A percentile compares a stretch with the other conserved stretches of the same genome.
phyloP scores from a whole-genome alignment of 495 filamentous ascomycete species.

The Hypoxylon lienhwacheense region DNA sequence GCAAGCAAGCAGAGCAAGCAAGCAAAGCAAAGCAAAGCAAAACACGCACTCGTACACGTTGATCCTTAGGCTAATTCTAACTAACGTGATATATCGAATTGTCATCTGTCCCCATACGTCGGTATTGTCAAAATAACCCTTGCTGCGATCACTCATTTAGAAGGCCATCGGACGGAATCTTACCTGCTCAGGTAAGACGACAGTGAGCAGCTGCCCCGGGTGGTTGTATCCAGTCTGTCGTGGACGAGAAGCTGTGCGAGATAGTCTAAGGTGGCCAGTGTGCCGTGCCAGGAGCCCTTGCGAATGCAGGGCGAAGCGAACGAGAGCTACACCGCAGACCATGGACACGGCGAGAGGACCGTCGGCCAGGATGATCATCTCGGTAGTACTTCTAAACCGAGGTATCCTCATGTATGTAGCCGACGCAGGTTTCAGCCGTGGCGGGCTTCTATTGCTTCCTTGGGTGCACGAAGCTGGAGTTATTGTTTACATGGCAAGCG shows the following conservation, averaged over 20 bases:
- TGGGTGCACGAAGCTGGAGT: background rate
- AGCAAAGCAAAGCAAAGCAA: too few relatives aligned
- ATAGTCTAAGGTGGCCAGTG: slow-evolving; percentile 5
- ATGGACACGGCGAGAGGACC: background rate
- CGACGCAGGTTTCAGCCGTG: slow-evolving; percentile 10
- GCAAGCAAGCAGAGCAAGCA: background rate
- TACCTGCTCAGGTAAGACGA: slow-evolving; percentile 13
- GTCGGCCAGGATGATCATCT: slow-evolving; percentile 4
- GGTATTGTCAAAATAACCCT: background rate
- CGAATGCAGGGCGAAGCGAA: slow-evolving; percentile 17
- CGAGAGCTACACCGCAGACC: slow-evolving; percentile 20
- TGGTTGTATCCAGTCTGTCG: slow-evolving; percentile 13
- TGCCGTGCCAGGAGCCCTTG: slow-evolving; percentile 2
- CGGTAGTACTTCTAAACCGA: slow-evolving; percentile 1
- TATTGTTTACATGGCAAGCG: too few relatives aligned
- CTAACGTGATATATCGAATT: background rate
- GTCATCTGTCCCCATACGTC: background rate
- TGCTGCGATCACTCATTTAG: background rate
- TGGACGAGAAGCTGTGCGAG: slow-evolving; percentile 4
- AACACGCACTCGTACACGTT: too few relatives aligned
- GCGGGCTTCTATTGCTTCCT: background rate
- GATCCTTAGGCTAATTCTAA: slow-evolving; percentile 1
- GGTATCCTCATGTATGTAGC: slow-evolving; percentile 17
- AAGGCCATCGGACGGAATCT: slow-evolving; percentile 10
- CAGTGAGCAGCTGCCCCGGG: background rate